phyloP scores from a whole-genome alignment of 768 basidiomycete genomes.

The Strobilomyces echinocephalus region DNA sequence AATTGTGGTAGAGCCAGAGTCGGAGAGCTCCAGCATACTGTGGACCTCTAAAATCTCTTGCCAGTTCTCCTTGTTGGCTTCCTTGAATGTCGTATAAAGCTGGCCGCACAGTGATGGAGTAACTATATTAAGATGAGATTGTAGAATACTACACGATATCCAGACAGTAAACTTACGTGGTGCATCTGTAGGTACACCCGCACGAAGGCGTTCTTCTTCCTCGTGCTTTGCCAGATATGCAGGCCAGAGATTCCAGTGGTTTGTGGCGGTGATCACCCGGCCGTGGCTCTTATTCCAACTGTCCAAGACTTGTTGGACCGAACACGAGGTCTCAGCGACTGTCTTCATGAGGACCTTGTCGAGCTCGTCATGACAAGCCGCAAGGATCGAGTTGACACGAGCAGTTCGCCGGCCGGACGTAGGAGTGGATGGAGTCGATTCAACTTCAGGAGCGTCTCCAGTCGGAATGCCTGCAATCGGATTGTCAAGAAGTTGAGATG shows the following conservation, averaged over 20 bases:
- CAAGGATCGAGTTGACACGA: not conserved
- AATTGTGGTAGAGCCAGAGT: too few relatives aligned
- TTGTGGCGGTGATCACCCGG: not conserved
- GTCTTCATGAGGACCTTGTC: not conserved
- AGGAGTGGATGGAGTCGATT: not conserved
- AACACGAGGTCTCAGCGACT: not conserved
- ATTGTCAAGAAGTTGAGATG: too few relatives aligned
- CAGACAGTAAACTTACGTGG: too few relatives aligned
- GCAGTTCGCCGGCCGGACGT: not conserved
- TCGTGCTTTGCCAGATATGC: not conserved
- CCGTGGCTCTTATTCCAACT: conserved; percentile 1
- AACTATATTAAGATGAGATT: not conserved
- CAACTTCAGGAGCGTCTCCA: too few relatives aligned
- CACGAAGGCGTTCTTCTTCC: not conserved
- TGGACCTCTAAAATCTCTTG: too few relatives aligned
- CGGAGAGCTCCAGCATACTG: too few relatives aligned
- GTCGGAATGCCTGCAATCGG: too few relatives aligned
- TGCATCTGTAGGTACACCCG: too few relatives aligned
- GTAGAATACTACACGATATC: not conserved
- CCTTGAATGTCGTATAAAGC: not conserved
- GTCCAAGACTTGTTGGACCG: conserved; percentile 1
- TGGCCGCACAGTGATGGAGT: too few relatives aligned
- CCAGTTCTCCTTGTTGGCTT: not conserved
- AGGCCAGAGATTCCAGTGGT: conserved; percentile 6
- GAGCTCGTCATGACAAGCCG: not conserved